Conservation (phyloP, 371 early-diverging fungal species). For the Mucor indicus region DNA sequence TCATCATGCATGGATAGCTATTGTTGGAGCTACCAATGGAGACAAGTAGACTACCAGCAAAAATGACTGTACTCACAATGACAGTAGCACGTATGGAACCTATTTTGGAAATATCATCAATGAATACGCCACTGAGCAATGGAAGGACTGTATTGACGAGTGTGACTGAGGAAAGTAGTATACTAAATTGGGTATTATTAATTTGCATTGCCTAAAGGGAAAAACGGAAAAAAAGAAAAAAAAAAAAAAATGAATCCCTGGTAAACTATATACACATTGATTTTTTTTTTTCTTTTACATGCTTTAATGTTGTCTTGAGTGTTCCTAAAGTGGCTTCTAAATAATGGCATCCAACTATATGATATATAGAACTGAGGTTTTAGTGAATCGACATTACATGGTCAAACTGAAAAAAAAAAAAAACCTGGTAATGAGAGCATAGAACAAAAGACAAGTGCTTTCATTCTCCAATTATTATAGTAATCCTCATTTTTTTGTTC, state of each 20-base stretch:
- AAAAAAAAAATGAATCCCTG: slow-evolving; percentile 5
- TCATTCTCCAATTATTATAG: slow-evolving; percentile 25
- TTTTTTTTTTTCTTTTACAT: slow-evolving; percentile 26
- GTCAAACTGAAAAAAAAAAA: too few relatives aligned
- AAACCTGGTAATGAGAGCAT: slow-evolving; percentile 26
- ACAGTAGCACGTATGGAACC: slow-evolving; percentile 41
- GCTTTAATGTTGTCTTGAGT: slow-evolving; percentile 35
- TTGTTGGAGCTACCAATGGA: slow-evolving; percentile 23
- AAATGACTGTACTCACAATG: slow-evolving; percentile 29
- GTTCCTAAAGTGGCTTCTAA: slow-evolving; percentile 44
- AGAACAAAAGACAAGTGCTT: slow-evolving; percentile 11
- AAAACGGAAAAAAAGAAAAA: slow-evolving; percentile 7
- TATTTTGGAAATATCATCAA: slow-evolving; percentile 34
- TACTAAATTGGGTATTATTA: slow-evolving; percentile 70
- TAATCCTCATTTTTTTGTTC: too few relatives aligned
- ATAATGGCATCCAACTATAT: slow-evolving; percentile 39
- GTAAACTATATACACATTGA: too few relatives aligned
- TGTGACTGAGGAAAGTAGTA: slow-evolving; percentile 67
- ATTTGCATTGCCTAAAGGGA: slow-evolving; percentile 45
- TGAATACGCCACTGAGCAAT: slow-evolving; percentile 61
- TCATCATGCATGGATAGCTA: slow-evolving; percentile 43
- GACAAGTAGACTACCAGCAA: slow-evolving; percentile 34
- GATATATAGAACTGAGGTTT: neutral
- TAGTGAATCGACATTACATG: neutral
- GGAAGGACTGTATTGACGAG: slow-evolving; percentile 70